Conservation (phyloP, 257 asterid genomes). For the Solanum phureja region DNA sequence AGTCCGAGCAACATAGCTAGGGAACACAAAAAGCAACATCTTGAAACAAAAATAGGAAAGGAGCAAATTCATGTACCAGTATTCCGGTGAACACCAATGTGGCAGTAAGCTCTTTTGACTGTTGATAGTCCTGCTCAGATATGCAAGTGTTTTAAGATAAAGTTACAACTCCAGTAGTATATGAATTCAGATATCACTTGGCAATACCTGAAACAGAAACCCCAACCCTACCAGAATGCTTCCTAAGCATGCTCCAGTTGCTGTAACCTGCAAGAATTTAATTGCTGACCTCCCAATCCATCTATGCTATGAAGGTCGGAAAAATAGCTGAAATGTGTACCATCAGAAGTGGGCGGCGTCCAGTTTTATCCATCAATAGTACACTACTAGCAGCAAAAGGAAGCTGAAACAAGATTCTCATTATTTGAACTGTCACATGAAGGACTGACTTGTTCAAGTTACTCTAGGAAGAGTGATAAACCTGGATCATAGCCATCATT, state of each 20-base stretch:
- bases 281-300: not conserved
- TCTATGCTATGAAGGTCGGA: not conserved
- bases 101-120: not conserved
- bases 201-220: constrained; percentile 15
- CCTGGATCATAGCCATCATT: constrained; percentile 18
- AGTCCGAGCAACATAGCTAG: not conserved
- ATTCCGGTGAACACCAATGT: not conserved
- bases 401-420: constrained; percentile 7
- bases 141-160: not conserved
- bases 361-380: constrained; percentile 16
- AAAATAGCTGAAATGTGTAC: not conserved
- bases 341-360: constrained; percentile 22
- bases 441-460: not conserved
- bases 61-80: not conserved
- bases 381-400: constrained; percentile 15
- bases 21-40: not conserved
- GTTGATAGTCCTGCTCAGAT: not conserved
- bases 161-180: not conserved
- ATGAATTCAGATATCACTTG: not conserved
- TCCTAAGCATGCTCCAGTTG: constrained; percentile 23
- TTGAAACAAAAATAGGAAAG: not conserved
- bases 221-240: constrained; percentile 12
- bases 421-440: not conserved
- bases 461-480: not conserved
- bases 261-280: constrained; percentile 9